phyloP scores from a whole-genome alignment of 371 early-diverging fungal species.

The Apophysomyces trapeziformis region DNA sequence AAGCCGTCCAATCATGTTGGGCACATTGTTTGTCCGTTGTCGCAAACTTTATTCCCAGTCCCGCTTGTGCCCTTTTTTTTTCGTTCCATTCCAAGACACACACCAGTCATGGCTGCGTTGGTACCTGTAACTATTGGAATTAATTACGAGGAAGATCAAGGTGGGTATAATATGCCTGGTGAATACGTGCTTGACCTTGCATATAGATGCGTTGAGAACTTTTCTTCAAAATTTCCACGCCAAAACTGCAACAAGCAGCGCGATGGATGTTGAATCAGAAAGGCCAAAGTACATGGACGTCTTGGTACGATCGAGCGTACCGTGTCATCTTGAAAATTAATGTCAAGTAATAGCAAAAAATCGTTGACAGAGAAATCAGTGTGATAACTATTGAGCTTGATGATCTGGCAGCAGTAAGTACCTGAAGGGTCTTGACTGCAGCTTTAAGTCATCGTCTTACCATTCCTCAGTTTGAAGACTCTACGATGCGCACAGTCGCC shows the following conservation, averaged over 20 bases:
- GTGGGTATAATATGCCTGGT: constrained; percentile 15
- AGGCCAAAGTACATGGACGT: constrained; percentile 36
- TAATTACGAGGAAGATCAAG: constrained; percentile 44
- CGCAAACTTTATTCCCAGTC: background rate
- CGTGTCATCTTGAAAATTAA: background rate
- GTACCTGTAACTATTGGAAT: constrained; percentile 33
- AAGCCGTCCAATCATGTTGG: too few relatives aligned
- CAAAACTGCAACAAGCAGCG: constrained; percentile 14
- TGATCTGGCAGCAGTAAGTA: constrained; percentile 59
- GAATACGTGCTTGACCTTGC: background rate
- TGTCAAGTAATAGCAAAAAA: constrained; percentile 50
- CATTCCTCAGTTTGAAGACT: constrained; percentile 38
- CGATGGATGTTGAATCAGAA: constrained; percentile 33
- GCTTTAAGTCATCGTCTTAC: background rate
- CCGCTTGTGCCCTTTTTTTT: constrained; percentile 3
- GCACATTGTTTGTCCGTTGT: too few relatives aligned
- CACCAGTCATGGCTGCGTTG: constrained; percentile 40
- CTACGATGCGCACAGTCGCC: constrained; percentile 40
- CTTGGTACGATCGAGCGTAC: constrained; percentile 28
- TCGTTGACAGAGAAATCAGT: constrained; percentile 63
- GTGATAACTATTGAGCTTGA: constrained; percentile 64
- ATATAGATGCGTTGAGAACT: constrained; percentile 26
- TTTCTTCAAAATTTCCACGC: constrained; percentile 39
- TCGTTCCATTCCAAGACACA: background rate
- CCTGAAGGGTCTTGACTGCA: background rate